These are phyloP conservation scores for Combretum micranthum DNA, from an alignment of 345 rosid genomes.

Conservation along the genomic window DNA sequence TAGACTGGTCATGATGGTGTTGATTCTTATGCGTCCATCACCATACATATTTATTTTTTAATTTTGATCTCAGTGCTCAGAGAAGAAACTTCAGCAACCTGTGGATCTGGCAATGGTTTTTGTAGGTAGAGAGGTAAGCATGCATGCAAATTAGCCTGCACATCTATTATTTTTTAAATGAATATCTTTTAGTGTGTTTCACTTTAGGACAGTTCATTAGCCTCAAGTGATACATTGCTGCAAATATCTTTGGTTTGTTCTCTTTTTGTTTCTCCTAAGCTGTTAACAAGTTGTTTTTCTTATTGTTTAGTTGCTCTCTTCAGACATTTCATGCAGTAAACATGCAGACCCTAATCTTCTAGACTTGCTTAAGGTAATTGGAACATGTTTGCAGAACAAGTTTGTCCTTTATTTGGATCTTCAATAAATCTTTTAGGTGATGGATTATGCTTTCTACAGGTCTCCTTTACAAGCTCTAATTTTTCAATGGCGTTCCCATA, in stretches of 20 bases:
- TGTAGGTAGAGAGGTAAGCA: constrained; percentile 77
- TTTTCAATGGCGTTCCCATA: constrained; percentile 94
- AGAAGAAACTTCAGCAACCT: constrained; percentile 40
- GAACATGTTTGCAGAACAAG: not conserved
- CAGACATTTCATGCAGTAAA: constrained; percentile 55
- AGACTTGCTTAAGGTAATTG: constrained; percentile 60
- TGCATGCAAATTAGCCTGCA: not conserved
- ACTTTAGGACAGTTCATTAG: not conserved
- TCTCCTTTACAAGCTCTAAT: constrained; percentile 51
- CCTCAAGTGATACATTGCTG: not conserved
- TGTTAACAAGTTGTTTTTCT: constrained; percentile 13
- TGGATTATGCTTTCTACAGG: constrained; percentile 37
- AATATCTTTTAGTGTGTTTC: not conserved
- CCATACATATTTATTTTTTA: not conserved
- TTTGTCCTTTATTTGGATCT: constrained; percentile 1
- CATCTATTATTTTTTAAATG: not conserved
- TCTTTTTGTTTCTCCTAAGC: not conserved
- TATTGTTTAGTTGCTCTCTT: constrained; percentile 51
- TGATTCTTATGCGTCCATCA: too few relatives aligned
- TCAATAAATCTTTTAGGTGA: not conserved
- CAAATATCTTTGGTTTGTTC: not conserved
- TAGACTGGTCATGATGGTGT: too few relatives aligned
- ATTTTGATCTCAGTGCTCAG: constrained; percentile 46
- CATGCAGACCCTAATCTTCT: constrained; percentile 48
- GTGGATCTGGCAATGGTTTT: constrained; percentile 77